Evolutionary conservation across 2,329 filamentous ascomycete genomes (phyloP), one percentile per base, ranked within the genome.

Genomic region (Trichoderma polysporum): DNA sequence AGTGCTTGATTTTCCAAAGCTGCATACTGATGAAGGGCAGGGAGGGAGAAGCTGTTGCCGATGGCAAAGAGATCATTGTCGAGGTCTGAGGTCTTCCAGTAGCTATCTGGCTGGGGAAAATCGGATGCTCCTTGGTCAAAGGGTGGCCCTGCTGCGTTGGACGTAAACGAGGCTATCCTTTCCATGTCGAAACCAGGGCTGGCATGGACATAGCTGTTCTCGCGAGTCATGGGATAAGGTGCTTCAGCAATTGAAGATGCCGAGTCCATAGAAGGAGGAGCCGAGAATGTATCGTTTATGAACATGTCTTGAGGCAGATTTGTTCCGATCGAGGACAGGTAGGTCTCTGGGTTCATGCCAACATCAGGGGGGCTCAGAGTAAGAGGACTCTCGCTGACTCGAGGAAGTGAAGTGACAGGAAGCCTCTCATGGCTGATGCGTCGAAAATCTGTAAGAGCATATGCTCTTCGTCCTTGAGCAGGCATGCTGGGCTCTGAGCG

Each of bases 231-330:
- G 31, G 80, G 77, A 65, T 76, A 78, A 3, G 76, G 66, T 0
- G 73, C 76, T 39, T 82, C 81, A 3, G 77, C 66, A 9, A 76
- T 77, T 13, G 79, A 79, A 4, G 78, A 76, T 0, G 76, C 79
- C 3, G 81, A 82, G 31, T 79, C 76, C 75, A 83, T 76, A 0
- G 82, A 83, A 1, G 81, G 81, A 59, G 79, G 82, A 3, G 73
- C 73, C 1, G 81, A 81, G 1, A 76, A 73, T 4, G 77, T 67
- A 2, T 74, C 73, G 41, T 74, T 75, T 41, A 69, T 71, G 65
- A 69, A 70, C 12, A 68, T 67, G 41, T 75, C 71, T 52, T 71
- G 69, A 2, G 72, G 70, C 35, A 73, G 58, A 57, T 73, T 72
- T 22, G 71, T 59, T 10, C 70, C 68, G 4, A 71, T 73, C 52